phyloP scores from a whole-genome alignment of 2,329 filamentous ascomycete species.

The Colletotrichum sp. region DNA sequence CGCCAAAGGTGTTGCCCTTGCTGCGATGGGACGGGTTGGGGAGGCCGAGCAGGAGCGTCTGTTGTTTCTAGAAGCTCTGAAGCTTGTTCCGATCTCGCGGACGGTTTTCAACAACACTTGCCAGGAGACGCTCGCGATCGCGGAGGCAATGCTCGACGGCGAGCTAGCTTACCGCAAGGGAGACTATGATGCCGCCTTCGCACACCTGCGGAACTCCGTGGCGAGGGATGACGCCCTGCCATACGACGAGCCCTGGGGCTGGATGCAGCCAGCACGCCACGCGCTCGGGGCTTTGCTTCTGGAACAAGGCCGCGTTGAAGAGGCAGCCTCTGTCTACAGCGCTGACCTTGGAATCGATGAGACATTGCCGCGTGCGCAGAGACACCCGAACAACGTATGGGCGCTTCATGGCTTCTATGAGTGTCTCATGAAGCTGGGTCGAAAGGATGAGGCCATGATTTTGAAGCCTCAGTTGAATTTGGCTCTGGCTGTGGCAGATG shows the following conservation, averaged over 20 bases:
- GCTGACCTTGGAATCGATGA: constrained; percentile 66
- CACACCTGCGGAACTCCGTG: constrained; percentile 62
- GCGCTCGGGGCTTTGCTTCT: constrained; percentile 73
- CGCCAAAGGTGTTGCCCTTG: constrained; percentile 69
- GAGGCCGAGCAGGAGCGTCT: constrained; percentile 58
- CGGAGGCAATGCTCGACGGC: constrained; percentile 72
- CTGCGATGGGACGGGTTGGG: constrained; percentile 58
- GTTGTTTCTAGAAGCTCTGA: constrained; percentile 56
- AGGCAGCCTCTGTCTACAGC: constrained; percentile 62
- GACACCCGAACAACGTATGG: constrained; percentile 79
- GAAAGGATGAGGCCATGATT: constrained; percentile 41
- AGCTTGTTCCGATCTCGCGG: constrained; percentile 61
- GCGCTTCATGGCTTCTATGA: constrained; percentile 76
- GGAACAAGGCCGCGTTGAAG: constrained; percentile 65
- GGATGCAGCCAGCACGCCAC: constrained; percentile 78
- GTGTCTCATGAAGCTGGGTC: constrained; percentile 63
- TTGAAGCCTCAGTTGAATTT: constrained; percentile 50
- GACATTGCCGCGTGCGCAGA: constrained; percentile 66
- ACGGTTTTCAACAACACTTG: constrained; percentile 74
- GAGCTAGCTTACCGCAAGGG: constrained; percentile 74
- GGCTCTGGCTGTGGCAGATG: constrained; percentile 63
- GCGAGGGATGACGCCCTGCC: constrained; percentile 65
- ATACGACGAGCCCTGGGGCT: constrained; percentile 79
- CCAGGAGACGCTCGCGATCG: constrained; percentile 66
- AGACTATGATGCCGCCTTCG: constrained; percentile 64